Conservation (phyloP, 805 yeast species). For the Yarrowia bubula region DNA sequence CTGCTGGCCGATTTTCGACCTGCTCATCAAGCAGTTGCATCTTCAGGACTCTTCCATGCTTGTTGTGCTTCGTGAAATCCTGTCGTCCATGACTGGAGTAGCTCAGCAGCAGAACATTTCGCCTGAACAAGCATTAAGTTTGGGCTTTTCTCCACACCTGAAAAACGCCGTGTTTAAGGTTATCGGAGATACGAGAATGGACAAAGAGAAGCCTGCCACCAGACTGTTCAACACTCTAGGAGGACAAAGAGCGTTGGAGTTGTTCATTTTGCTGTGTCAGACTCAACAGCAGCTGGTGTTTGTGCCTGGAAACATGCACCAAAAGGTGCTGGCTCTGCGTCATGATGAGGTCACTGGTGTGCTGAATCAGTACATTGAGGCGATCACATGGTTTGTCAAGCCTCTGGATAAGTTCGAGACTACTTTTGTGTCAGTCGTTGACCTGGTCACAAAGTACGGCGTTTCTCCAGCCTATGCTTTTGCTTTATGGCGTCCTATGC, state of each 20-base stretch:
- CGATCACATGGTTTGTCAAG: conserved; percentile 52
- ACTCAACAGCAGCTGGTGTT: conserved; percentile 44
- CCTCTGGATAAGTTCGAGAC: conserved; percentile 32
- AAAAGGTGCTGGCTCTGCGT: conserved; percentile 68
- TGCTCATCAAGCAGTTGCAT: conserved; percentile 62
- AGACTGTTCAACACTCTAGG: conserved; percentile 50
- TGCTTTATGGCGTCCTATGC: conserved; percentile 64
- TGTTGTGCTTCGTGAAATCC: conserved; percentile 62
- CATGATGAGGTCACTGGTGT: conserved; percentile 70
- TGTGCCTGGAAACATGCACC: conserved; percentile 46
- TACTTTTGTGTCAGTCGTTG: conserved; percentile 29
- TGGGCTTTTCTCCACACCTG: conserved; percentile 64
- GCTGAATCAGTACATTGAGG: conserved; percentile 61
- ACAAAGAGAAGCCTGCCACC: conserved; percentile 48
- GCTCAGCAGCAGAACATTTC: conserved; percentile 67
- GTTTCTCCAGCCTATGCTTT: conserved; percentile 58
- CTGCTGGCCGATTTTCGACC: conserved; percentile 58
- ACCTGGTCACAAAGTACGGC: conserved; percentile 35
- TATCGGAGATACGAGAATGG: conserved; percentile 58
- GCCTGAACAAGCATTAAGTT: conserved; percentile 57
- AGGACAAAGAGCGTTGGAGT: conserved; percentile 49
- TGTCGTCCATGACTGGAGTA: conserved; percentile 76
- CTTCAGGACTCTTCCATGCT: conserved; percentile 57
- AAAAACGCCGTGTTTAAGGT: conserved; percentile 54
- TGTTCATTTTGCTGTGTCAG: conserved; percentile 62